Conservation (phyloP, 805 yeast species). For the Saccharomycopsis fodiens region DNA sequence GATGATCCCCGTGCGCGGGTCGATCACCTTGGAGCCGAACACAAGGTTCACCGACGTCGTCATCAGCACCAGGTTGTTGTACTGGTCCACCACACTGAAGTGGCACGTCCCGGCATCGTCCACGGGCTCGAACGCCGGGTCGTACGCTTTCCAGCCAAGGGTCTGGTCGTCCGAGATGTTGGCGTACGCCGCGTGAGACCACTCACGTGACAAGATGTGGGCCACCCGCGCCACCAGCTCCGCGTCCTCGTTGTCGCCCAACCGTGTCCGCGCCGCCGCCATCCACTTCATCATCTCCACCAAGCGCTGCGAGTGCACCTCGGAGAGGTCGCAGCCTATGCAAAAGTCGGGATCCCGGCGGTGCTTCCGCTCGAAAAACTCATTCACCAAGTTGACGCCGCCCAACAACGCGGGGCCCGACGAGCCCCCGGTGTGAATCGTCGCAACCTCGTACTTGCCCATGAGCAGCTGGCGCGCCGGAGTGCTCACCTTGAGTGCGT, state of each 20-base stretch:
- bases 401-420: conserved; percentile 77
- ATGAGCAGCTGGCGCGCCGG: conserved; percentile 38
- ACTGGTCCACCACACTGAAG: conserved; percentile 66
- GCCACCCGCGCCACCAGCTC: conserved; percentile 29
- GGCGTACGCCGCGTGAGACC: conserved; percentile 45
- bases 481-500: conserved; percentile 37
- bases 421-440: conserved; percentile 60
- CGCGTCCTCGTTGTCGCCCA: conserved; percentile 39
- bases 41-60: conserved; percentile 82
- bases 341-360: conserved; percentile 22
- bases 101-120: conserved; percentile 93
- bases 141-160: conserved; percentile 59
- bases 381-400: conserved; percentile 61
- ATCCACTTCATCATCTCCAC: conserved; percentile 93
- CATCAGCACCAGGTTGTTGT: conserved; percentile 74
- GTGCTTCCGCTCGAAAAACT: conserved; percentile 29
- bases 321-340: conserved; percentile 38
- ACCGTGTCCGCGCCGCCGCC: conserved; percentile 75
- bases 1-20: conserved; percentile 72
- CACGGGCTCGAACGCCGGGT: conserved; percentile 68
- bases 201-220: conserved; percentile 41
- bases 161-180: conserved; percentile 55
- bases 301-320: conserved; percentile 52
- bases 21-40: conserved; percentile 81
- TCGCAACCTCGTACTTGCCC: conserved; percentile 37